Conservation (phyloP, 73 alveolate genomes). For the Paraurostyla sp. region DNA sequence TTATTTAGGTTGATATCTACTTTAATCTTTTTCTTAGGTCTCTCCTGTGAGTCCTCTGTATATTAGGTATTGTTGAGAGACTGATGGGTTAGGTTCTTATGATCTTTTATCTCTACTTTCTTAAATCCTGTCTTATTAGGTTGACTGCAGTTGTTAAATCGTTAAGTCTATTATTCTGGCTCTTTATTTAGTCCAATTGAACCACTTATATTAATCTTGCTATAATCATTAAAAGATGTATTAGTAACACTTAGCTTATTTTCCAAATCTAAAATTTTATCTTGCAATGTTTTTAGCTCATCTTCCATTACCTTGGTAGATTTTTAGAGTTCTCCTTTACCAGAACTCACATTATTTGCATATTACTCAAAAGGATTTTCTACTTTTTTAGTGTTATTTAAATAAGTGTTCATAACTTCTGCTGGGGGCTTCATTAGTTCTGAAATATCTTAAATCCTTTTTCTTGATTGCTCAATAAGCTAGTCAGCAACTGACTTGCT, state of each 20-base stretch:
- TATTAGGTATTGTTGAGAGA: too few relatives aligned
- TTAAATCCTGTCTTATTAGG: not conserved
- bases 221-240: constrained; percentile 11
- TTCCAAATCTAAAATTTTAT: constrained; percentile 46
- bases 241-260: constrained; percentile 44
- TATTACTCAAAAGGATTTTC: not conserved
- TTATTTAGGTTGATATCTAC: constrained; percentile 41
- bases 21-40: constrained; percentile 3
- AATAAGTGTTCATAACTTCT: constrained; percentile 23
- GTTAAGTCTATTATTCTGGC: not conserved
- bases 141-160: not conserved
- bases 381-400: not conserved
- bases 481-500: constrained; percentile 38
- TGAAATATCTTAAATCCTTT: constrained; percentile 41
- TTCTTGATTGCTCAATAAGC: constrained; percentile 41
- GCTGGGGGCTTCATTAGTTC: constrained; percentile 54
- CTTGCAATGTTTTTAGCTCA: constrained; percentile 45
- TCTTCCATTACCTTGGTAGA: constrained; percentile 59
- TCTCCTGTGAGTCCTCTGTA: not conserved
- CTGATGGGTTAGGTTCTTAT: not conserved
- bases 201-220: not conserved
- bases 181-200: not conserved
- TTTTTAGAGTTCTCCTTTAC: not conserved
- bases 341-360: not conserved
- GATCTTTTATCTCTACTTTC: not conserved